A percentile compares a stretch with the other conserved stretches of the same genome.
These are phyloP conservation scores for Clarireedia hainanense DNA, from an alignment of 2,329 filamentous ascomycete species.

Conservation along the genomic window DNA sequence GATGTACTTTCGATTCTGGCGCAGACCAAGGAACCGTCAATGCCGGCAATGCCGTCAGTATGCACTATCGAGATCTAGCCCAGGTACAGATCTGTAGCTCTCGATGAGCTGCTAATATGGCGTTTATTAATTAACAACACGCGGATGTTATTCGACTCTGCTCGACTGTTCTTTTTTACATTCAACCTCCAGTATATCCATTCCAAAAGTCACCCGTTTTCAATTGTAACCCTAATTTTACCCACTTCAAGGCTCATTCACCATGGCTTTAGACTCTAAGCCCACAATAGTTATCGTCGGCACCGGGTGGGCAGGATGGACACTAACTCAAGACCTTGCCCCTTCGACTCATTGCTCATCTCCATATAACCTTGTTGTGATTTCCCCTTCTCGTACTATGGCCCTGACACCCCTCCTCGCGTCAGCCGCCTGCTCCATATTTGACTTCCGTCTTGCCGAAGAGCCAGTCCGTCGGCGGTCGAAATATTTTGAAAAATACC, in stretches of 20 bases:
- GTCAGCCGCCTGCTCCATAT: conserved; percentile 36
- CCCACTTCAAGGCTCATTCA: not conserved
- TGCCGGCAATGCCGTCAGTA: too few relatives aligned
- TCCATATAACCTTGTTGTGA: conserved; percentile 32
- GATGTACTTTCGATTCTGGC: too few relatives aligned
- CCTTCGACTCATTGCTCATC: conserved; percentile 19
- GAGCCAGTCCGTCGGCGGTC: conserved; percentile 29
- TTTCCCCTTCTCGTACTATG: conserved; percentile 35
- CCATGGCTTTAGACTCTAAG: not conserved
- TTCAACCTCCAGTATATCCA: too few relatives aligned
- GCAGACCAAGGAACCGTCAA: too few relatives aligned
- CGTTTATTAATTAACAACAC: too few relatives aligned
- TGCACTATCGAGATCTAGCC: too few relatives aligned
- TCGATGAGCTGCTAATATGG: too few relatives aligned
- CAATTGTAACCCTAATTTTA: not conserved
- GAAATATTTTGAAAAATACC: conserved; percentile 1
- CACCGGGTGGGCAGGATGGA: conserved; percentile 29
- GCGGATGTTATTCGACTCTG: too few relatives aligned
- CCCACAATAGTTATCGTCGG: conserved; percentile 1
- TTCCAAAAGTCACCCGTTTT: not conserved
- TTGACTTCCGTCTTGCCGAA: conserved; percentile 37
- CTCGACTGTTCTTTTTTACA: too few relatives aligned
- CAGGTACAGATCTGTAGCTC: too few relatives aligned
- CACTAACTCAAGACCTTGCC: conserved; percentile 30
- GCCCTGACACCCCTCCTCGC: conserved; percentile 38